These are phyloP conservation scores for Aureobasidium sp. DNA, from an alignment of 2,329 filamentous ascomycete species.

Conservation along the genomic window DNA sequence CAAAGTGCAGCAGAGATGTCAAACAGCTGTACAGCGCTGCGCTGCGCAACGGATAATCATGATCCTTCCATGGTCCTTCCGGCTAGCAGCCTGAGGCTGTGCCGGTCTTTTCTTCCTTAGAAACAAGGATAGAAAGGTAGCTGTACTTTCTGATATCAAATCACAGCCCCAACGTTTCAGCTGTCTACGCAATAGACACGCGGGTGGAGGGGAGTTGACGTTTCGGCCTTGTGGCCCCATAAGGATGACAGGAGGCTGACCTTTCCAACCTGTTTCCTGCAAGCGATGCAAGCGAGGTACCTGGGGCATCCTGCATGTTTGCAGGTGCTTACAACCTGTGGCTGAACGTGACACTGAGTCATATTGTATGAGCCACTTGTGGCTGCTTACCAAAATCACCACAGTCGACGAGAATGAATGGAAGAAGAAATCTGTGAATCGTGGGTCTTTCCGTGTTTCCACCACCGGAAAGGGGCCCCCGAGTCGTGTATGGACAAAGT, in stretches of 20 bases:
- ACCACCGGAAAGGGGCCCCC: not conserved
- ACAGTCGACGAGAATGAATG: not conserved
- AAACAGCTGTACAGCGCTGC: not conserved
- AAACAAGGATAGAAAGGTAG: not conserved
- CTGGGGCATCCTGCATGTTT: not conserved
- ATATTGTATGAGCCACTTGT: not conserved
- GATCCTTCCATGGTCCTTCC: not conserved
- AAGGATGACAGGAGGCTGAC: not conserved
- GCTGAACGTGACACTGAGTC: not conserved
- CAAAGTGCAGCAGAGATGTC: not conserved
- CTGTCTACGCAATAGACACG: not conserved
- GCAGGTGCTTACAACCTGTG: not conserved
- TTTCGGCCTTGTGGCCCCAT: not conserved
- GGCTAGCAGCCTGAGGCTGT: not conserved
- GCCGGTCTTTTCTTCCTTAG: not conserved
- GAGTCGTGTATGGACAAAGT: not conserved
- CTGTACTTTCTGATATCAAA: not conserved
- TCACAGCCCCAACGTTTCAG: not conserved
- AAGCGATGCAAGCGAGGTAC: not conserved
- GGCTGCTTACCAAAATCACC: not conserved
- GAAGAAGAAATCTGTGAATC: not conserved
- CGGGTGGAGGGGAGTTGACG: not conserved
- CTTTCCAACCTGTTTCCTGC: not conserved
- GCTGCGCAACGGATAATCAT: not conserved
- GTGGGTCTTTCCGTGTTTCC: not conserved